Percentiles rank a stretch among this genome's conserved stretches.
These are phyloP conservation scores for Aspergillus pseudonomiae DNA, from an alignment of 2,329 filamentous ascomycete genomes.

Conservation along the genomic window DNA sequence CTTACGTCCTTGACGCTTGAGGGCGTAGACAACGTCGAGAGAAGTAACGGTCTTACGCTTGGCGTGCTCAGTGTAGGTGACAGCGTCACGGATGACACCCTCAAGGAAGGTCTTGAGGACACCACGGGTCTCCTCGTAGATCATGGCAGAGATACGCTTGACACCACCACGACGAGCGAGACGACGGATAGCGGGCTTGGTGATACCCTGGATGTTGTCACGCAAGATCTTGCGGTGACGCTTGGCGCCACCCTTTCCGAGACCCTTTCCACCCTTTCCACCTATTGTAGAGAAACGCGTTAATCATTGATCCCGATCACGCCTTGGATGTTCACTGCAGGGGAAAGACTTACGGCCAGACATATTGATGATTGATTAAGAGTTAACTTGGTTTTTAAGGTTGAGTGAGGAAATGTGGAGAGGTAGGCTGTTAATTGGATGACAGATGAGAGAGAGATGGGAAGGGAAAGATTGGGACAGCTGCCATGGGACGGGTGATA, in stretches of 20 bases:
- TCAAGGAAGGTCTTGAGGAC: constrained; percentile 84
- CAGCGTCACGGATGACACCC: constrained; percentile 76
- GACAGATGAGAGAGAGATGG: constrained; percentile 24
- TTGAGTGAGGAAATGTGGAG: constrained; percentile 30
- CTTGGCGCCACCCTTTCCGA: constrained; percentile 98
- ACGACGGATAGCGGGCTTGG: constrained; percentile 97
- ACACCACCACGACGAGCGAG: constrained; percentile 98
- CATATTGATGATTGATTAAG: constrained; percentile 52
- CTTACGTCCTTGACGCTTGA: constrained; percentile 64
- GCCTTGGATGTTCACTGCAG: background rate
- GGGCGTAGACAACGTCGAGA: constrained; percentile 65
- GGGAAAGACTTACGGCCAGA: constrained; percentile 58
- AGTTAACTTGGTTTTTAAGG: constrained; percentile 32
- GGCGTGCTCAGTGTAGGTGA: constrained; percentile 82
- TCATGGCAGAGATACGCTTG: constrained; percentile 99
- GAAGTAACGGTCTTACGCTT: constrained; percentile 66
- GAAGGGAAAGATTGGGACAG: constrained; percentile 28
- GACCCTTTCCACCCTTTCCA: constrained; percentile 95
- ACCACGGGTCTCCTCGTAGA: constrained; percentile 82
- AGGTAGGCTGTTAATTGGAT: constrained; percentile 29
- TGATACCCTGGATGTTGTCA: constrained; percentile 99
- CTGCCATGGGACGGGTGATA: constrained; percentile 37
- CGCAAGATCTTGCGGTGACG: constrained; percentile 98
- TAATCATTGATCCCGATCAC: constrained; percentile 37
- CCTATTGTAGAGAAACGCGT: constrained; percentile 59